Evolutionary conservation across 805 yeast genomes (phyloP).

Genomic region (Zygosaccharomyces siamensis): DNA sequence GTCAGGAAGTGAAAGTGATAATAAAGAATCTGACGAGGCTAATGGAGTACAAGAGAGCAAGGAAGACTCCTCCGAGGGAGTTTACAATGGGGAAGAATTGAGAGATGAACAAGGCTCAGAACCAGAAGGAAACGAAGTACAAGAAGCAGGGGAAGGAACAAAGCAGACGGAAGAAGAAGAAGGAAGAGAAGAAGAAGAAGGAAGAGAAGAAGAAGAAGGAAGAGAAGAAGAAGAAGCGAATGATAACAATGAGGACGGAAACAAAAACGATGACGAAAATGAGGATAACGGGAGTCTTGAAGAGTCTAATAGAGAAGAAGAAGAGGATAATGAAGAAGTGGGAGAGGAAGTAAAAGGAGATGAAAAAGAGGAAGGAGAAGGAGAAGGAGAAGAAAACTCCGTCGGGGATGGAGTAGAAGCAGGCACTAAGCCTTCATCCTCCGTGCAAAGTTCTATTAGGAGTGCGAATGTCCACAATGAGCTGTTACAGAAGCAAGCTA

Average conservation of each 20-base stretch:
- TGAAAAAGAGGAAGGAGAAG: neutral
- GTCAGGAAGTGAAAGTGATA: conserved; percentile 7
- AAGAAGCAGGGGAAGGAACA: conserved; percentile 2
- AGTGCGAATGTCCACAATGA: conserved; percentile 23
- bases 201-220: neutral
- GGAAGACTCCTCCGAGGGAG: conserved; percentile 4
- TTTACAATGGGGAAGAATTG: conserved; percentile 5
- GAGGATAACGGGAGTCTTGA: conserved; percentile 4
- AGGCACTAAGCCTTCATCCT: conserved; percentile 7
- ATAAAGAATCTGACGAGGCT: conserved; percentile 1
- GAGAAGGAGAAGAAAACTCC: neutral
- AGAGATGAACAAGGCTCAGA: conserved; percentile 2
- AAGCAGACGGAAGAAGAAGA: neutral
- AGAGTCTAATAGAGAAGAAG: conserved; percentile 4
- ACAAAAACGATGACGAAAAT: conserved; percentile 1
- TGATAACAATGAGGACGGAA: conserved; percentile 4
- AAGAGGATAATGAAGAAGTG: neutral
- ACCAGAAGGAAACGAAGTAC: neutral
- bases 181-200: neutral
- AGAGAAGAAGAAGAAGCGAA: conserved; percentile 13
- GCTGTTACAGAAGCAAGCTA: conserved; percentile 31
- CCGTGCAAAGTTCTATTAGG: conserved; percentile 7
- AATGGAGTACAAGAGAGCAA: conserved; percentile 8
- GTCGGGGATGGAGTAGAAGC: conserved; percentile 15
- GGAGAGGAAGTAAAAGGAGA: neutral